These are phyloP conservation scores for Ailanthus altissimus DNA, from an alignment of 345 rosid genomes.

Conservation along the genomic window DNA sequence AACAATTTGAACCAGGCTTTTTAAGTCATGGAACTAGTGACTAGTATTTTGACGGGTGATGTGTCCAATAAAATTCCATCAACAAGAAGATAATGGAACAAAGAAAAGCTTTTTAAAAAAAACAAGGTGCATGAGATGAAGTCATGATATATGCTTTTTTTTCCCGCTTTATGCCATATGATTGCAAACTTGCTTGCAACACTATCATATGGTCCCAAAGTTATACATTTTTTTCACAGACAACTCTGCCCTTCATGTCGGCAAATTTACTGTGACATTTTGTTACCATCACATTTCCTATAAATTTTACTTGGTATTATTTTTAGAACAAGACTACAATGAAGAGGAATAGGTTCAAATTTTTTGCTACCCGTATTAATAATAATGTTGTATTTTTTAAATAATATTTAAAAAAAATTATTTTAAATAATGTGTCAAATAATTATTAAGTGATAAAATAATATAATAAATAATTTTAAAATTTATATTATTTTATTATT, in stretches of 20 bases:
- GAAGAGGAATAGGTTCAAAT: neutral
- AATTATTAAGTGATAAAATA: too few species aligned
- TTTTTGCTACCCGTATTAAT: neutral
- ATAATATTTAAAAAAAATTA: too few species aligned
- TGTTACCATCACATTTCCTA: neutral
- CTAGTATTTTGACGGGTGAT: too few species aligned
- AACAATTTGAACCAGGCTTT: too few species aligned
- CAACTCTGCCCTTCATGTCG: slow-evolving; percentile 8
- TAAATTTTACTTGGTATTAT: neutral
- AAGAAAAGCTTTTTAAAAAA: neutral
- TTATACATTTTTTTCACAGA: neutral
- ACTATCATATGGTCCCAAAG: slow-evolving; percentile 1
- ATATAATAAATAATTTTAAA: too few species aligned
- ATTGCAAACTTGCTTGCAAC: neutral
- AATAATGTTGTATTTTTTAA: neutral
- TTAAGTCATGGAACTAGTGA: too few species aligned
- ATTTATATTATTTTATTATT: too few species aligned
- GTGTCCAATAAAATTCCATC: too few species aligned
- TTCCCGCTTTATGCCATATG: neutral
- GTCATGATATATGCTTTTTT: neutral
- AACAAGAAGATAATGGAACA: too few species aligned
- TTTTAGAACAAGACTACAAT: neutral
- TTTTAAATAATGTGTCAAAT: too few species aligned
- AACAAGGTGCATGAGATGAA: neutral
- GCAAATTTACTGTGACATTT: neutral